These are phyloP conservation scores for Ceratocystis diversiconidia DNA, from an alignment of 2,329 filamentous ascomycete genomes.

Conservation along the genomic window DNA sequence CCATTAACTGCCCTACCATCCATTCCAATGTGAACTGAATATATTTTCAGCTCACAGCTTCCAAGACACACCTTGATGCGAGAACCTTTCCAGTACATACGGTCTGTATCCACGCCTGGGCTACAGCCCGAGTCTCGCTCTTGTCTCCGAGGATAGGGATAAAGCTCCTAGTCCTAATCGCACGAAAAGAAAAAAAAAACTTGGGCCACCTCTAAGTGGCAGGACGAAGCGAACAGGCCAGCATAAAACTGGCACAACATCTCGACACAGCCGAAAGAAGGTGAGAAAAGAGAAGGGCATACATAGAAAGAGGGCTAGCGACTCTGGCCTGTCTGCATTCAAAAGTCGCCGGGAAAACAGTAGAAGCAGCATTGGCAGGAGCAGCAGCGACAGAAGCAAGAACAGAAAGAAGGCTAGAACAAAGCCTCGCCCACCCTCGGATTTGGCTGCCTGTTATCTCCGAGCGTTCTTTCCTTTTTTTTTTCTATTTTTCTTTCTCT, in stretches of 20 bases:
- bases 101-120: too few species aligned
- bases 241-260: neutral
- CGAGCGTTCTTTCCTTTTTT: neutral
- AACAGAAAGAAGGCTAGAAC: neutral
- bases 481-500: neutral
- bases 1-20: neutral
- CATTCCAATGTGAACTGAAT: neutral
- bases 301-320: neutral
- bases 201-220: neutral
- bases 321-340: neutral
- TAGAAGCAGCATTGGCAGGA: neutral
- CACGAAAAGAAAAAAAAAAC: neutral
- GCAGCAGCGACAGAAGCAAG: neutral
- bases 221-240: neutral
- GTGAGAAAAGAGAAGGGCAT: neutral
- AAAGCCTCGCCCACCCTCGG: neutral
- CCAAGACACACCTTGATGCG: neutral
- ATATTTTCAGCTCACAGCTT: neutral
- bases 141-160: neutral
- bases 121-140: neutral
- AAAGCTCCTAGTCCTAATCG: too few species aligned
- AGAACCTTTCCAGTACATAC: neutral
- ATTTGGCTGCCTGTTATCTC: neutral
- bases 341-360: neutral
- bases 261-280: neutral